phyloP scores from a whole-genome alignment of 1,284 basidiomycete species.

The Dichomitus squalens region DNA sequence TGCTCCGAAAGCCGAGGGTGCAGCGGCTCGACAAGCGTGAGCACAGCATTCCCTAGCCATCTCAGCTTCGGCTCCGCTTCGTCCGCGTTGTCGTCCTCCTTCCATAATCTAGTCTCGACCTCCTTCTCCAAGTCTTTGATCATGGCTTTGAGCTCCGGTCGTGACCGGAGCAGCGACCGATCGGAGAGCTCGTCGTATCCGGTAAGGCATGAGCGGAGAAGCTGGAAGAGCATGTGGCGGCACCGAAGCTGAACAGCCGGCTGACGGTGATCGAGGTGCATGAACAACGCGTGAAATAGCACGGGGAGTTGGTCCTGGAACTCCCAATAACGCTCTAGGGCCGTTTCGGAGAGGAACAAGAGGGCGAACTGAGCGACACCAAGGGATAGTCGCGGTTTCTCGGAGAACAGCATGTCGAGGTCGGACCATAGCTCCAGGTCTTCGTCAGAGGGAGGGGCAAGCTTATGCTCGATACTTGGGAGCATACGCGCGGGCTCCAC shows the following conservation, averaged over 20 bases:
- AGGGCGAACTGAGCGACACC: constrained; percentile 88
- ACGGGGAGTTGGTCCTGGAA: constrained; percentile 70
- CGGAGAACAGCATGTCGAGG: constrained; percentile 73
- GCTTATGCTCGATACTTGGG: constrained; percentile 71
- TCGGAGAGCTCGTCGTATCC: constrained; percentile 70
- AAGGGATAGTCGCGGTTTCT: constrained; percentile 67
- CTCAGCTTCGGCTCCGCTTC: constrained; percentile 70
- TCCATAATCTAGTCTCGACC: constrained; percentile 68
- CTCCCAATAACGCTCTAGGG: constrained; percentile 81
- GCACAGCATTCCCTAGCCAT: constrained; percentile 63
- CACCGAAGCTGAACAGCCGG: constrained; percentile 72
- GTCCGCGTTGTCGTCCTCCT: constrained; percentile 61
- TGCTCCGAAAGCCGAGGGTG: constrained; percentile 69
- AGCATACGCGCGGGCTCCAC: constrained; percentile 87
- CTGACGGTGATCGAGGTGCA: constrained; percentile 81
- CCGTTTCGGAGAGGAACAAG: constrained; percentile 83
- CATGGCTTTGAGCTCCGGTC: constrained; percentile 50
- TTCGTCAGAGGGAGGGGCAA: constrained; percentile 66
- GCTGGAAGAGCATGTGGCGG: constrained; percentile 77
- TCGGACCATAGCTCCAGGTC: constrained; percentile 77
- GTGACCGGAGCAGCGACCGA: constrained; percentile 47
- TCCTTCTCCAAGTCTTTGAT: constrained; percentile 63
- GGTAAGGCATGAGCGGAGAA: constrained; percentile 78
- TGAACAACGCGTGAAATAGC: constrained; percentile 82
- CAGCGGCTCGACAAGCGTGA: constrained; percentile 73